Base-by-base conservation (phyloP, 2,329 filamentous ascomycete species). In the Ambrosiella beaveri region DNA sequence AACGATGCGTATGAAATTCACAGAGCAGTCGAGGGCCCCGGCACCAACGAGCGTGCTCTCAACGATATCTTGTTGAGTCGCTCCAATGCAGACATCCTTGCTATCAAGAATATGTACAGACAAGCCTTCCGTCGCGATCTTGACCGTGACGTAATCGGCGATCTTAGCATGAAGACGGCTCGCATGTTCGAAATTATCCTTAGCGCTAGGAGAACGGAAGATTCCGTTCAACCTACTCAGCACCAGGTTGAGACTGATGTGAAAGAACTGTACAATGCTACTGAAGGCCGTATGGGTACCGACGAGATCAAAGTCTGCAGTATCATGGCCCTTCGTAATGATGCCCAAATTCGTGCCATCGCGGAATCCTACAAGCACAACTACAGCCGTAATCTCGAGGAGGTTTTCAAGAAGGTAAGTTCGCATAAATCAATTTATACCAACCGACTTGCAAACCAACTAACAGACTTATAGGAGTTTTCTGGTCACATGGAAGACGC, bases 401-500 rank as follows among this genome's bases (percentile, higher is more conserved):
- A 80, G 39, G 82, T 88, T 54, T 81, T 97, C 64, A 80, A 81
- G 62, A 85, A 80, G 64, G 80, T 82, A 68, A 70, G 73, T 66
- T 51, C 7, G 45, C 19, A 39, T 54, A 40, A 11, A 44, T 36
- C 4, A 35, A 7, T 27, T 36, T 47, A 13, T 17, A 12, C 6
- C 2, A 41, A 41, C 8, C 7, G n/a, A 47, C 19, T 15, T 2
- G 7, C 5, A 47, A 2, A 47, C 27, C n/a, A 47, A 40, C 51
- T 35, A 49, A 54, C 47, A 38, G 2, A 15, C 5, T 3, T 60
- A 7, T 61, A 83, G 72, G 82, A 93, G 65, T 96, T 96, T 70
- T 86, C 84, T 0, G 91, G 91, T 0, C 91, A 97, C 67, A 96
- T 97, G 89, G 76, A 90, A 68, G 80, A 87, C 13, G 88, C 88